Evolutionary conservation across 306 rosid genomes (phyloP).

Genomic region (Styphnolobium japonicum): DNA sequence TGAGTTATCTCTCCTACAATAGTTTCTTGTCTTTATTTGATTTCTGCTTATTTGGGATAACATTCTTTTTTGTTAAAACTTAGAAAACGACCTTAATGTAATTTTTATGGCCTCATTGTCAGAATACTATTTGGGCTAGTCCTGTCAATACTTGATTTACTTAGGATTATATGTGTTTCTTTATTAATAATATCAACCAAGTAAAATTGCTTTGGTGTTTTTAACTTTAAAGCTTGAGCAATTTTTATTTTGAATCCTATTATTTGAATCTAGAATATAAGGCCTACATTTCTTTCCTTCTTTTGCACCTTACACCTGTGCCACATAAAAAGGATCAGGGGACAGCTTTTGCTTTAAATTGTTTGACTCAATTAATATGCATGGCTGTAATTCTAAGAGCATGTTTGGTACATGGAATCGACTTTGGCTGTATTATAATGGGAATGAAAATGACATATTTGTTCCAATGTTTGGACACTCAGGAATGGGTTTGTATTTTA

Average conservation of each 20-base stretch:
- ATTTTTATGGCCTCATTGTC: background rate
- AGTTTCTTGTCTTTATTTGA: background rate
- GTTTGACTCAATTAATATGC: background rate
- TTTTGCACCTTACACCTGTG: background rate
- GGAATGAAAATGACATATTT: background rate
- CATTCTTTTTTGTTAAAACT: background rate
- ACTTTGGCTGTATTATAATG: background rate
- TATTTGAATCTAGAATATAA: background rate
- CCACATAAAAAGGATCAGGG: background rate
- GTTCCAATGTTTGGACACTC: background rate
- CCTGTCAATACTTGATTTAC: slow-evolving; percentile 5
- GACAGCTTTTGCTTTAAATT: background rate
- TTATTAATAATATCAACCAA: background rate
- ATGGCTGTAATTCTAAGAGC: background rate
- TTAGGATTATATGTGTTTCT: slow-evolving; percentile 7
- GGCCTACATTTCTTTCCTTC: background rate
- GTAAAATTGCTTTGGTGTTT: background rate
- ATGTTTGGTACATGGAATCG: background rate
- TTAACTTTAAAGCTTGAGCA: background rate
- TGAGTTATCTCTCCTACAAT: slow-evolving; percentile 41
- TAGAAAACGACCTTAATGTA: background rate
- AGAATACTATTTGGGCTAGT: background rate
- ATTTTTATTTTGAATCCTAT: background rate
- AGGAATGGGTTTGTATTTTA: background rate
- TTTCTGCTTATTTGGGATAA: background rate